Base-by-base conservation (phyloP, 768 basidiomycete genomes). In the Xerocomellus amylosporus region DNA sequence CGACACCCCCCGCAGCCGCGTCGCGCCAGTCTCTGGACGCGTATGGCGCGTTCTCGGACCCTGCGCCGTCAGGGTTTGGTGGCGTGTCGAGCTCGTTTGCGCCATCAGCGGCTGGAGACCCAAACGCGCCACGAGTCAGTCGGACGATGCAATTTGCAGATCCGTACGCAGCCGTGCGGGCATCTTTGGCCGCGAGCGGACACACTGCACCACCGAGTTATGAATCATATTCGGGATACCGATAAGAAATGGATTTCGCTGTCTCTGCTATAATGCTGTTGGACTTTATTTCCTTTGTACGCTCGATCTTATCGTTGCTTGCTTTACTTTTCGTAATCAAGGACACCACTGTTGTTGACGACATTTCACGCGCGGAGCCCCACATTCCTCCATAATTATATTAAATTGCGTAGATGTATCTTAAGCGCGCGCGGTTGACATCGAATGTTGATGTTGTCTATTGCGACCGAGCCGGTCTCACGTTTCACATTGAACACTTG, bases 61-160 rank as follows among this genome's bases (percentile, higher is more conserved):
- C 91, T 38, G 82, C 90, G 1, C 91, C 93, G 1, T 82, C 77
- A 53, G 91, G 88, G 22, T 93, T 86, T 60, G 82, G 77, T 43
- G 72, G 71, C 13, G 70, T 73, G 13, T 69, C 74, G 2, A 72
- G 69, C 28, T 69, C 72, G 49, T 60, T 58, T 40, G 62, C 62
- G n/a, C 71, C 66, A 4, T 64, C 79, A 2, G 64, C 77, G 15
- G 55, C 71, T 10, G 55, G 53, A 12, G 68, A 71, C 8, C 49
- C 63, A 20, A 72, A 61, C 15, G 67, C 75, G 0, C 76, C 79
- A 28, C 80, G 84, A 26, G 75, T 93, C 37, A 93, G 91, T 70
- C 75, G 92, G 67, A 95, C 93, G 50, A 94, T 96, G 93, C 91
- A 94, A 68, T 90, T 93, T 64, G 91, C 90, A 22, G 87, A 93